Evolutionary conservation across 208 protist genomes (phyloP), one percentile per base, ranked within the genome.

Genomic region (Trypanosoma platydactyli): DNA sequence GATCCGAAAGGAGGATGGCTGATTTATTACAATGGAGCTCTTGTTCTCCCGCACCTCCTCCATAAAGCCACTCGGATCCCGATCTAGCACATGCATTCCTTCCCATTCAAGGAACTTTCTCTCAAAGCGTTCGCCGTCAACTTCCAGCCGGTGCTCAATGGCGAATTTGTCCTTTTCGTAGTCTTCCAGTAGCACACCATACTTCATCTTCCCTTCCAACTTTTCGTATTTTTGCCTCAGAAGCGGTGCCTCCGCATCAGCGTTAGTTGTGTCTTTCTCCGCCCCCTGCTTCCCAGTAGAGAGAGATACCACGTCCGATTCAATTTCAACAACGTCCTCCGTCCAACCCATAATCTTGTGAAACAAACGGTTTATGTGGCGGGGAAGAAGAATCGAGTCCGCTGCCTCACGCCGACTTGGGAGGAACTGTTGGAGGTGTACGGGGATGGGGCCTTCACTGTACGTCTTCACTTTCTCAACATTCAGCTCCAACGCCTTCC

Each of bases 331-430:
- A 12, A 92, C 69, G 20, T 95, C 88, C 74, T 94, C 82, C 9
- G 91, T 80, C 88, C 91, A 96, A 13, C 91, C 91, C 91, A 96
- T 96, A 58, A 96, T 96, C 71, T 94, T 92, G 73, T 96, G 91
- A 74, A 96, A 96, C 18, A 96, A 77, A 45, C 71, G 67, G 68
- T 96, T 96, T 56, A 96, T 86, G 70, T 96, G 91, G 11, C 86
- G 85, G 3, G 91, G 91, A 27, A 96, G 77, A 44, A 84, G 33
- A 30, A 94, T 86, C 20, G 91, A 83, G 59, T 94, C 88, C 1
- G 84, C 83, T 38, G 71, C 80, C 68, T 88, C 86, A 50, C 81
- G 79, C 27, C 76, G 69, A 50, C 75, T 83, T 9, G 74, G 74
- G 57, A 78, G 74, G 55, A 92, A 79, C 60, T 84, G 73, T 76